Evolutionary conservation across 2,329 filamentous ascomycete genomes (phyloP), one percentile per base, ranked within the genome.

Genomic region (Fusarium sp.): DNA sequence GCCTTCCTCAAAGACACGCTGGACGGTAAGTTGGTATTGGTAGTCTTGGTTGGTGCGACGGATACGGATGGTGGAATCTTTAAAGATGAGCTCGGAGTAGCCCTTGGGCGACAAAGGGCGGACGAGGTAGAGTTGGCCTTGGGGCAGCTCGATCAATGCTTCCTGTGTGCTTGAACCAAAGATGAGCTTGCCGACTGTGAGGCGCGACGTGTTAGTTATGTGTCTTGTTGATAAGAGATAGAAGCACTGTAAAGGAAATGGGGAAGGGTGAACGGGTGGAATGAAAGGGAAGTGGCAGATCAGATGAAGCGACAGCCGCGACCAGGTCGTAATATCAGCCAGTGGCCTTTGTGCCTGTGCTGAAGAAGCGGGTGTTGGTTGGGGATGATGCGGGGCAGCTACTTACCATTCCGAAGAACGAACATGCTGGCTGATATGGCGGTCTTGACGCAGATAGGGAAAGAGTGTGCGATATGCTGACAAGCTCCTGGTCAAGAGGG

Each of bases 51-150:
- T 95, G 18, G 96, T 98, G 73, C 94, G 92, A 74, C 97, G 93
- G 80, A 99, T 97, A 73, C 93, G 94, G 62, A 96, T 94, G 56
- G 94, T 93, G 42, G 95, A 93, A 91, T 99, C 96, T 84, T 96
- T 98, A 89, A 98, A 99, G 84, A 99, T 97, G 81, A 98, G 94
- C 84, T 99, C 96, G 2, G 96, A 98, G 83, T 98, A 98, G 75
- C 96, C 96, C 83, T 99, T 99, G 66, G 96, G 95, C 9, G 96
- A 98, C 59, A 94, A 90, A 13, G 96, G 96, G 78, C 96, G 94
- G 78, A 99, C 96, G 76, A 99, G 93, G 84, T 98, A 99, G 52
- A 99, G 94, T 84, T 98, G 95, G 81, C 96, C 96, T 83, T 98
- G 95, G 18, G 95, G 92, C 50, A 99, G 92, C 82, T 98, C 95